phyloP scores from a whole-genome alignment of 768 basidiomycete species.

The Amanita inopinata region DNA sequence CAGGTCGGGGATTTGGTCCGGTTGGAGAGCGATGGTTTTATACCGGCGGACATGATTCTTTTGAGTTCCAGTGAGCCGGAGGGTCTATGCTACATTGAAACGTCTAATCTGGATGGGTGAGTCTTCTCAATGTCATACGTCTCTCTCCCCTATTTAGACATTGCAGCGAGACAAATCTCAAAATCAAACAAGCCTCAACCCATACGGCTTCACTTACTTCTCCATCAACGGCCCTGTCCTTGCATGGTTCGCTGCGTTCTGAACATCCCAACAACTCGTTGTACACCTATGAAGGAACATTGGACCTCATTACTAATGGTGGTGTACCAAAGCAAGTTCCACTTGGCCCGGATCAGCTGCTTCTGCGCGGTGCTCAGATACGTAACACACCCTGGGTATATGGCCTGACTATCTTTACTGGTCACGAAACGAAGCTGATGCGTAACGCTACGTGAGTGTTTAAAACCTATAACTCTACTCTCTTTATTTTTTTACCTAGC shows the following conservation, averaged over 20 bases:
- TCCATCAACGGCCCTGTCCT: constrained; percentile 58
- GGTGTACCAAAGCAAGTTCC: constrained; percentile 75
- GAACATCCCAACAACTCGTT: constrained; percentile 97
- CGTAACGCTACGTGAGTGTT: constrained; percentile 91
- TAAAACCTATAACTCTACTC: background rate
- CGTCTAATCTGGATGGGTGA: constrained; percentile 94
- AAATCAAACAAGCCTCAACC: constrained; percentile 93
- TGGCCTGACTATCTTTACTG: constrained; percentile 88
- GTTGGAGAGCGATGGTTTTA: constrained; percentile 85
- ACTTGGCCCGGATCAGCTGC: constrained; percentile 88
- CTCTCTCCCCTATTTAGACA: constrained; percentile 5
- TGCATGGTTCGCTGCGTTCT: constrained; percentile 81
- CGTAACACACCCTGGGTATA: constrained; percentile 97
- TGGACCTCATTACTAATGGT: constrained; percentile 50
- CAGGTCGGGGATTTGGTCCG: constrained; percentile 89
- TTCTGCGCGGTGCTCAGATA: constrained; percentile 90
- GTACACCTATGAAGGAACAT: constrained; percentile 87
- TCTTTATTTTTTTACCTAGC: background rate
- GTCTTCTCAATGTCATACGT: constrained; percentile 8
- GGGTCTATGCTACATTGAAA: constrained; percentile 96
- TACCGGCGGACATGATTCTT: constrained; percentile 89
- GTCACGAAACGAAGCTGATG: constrained; percentile 98
- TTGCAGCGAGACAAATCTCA: constrained; percentile 88
- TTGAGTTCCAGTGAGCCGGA: constrained; percentile 91
- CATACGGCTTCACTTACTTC: constrained; percentile 73